Base-by-base conservation (phyloP, 148 eudicot genomes). In the Rhododendron ferrugineum region DNA sequence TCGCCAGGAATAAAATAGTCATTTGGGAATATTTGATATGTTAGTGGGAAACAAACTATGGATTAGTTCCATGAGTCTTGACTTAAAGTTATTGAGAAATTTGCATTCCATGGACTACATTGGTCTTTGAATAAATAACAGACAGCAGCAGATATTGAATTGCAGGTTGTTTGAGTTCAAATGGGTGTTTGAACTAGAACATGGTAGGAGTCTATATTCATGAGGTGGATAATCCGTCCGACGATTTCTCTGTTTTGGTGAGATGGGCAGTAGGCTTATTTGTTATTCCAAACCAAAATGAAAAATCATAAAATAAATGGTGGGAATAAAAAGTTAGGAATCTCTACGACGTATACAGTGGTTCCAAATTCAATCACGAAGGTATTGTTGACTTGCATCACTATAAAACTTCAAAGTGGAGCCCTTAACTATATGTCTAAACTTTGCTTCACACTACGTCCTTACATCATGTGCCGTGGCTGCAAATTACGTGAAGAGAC, bases 101-200 rank as follows among this genome's bases (percentile, higher is more conserved):
- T 16, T 74, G 44, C 23, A 37, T 74, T 74, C 37, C 11, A 16
- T 74, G 78, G 36, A 72, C 16, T 28, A 36, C 44, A 36, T 37
- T 75, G 79, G 79, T 75, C 79, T 37, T 75, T 14, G 79, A 37
- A 18, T 36, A 75, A 75, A 75, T 75, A 75, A 75, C 26, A 75
- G 47, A 75, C 11, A 23, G 15, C 8, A 34, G n/a, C 44, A 20
- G 47, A 36, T 75, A 6, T 7, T 30, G 22, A 28, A 72, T 13
- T 30, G 40, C 15, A 72, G 30, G 7, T 62, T 23, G 70, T 62
- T 70, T 14, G 75, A 70, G 72, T 64, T 64, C 72, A 32, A 2
- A 11, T 64, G 72, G 72, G 30, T 26, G 72, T n/a, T 56, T 56
- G 23, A 56, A 20, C 62, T 16, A 56, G 62, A n/a, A n/a, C 72